A percentile compares a stretch with the other conserved stretches of the same genome.
Evolutionary conservation across 1,284 basidiomycete genomes (phyloP).

Genomic region (Rhodotorula mucilaginosa): DNA sequence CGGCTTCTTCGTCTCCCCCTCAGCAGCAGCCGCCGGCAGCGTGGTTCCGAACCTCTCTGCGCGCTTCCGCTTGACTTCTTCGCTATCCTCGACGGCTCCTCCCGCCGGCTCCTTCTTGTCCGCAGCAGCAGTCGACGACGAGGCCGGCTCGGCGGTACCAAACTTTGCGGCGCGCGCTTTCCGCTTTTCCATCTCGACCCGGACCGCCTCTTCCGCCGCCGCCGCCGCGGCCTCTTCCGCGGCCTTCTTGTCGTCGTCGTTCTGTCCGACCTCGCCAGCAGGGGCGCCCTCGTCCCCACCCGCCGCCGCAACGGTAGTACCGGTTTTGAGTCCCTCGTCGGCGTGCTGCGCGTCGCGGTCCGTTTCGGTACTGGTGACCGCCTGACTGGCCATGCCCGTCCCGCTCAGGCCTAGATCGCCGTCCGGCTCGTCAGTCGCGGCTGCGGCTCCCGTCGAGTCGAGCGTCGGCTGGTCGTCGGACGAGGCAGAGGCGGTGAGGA

Average conservation of each 20-base stretch:
- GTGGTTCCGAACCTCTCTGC: conserved; percentile 49
- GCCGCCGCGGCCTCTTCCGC: conserved; percentile 1
- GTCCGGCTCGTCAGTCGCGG: conserved; percentile 24
- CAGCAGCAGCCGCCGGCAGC: neutral
- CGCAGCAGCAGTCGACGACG: neutral
- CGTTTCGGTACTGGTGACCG: conserved; percentile 1
- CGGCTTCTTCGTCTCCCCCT: conserved; percentile 1
- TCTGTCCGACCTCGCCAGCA: neutral
- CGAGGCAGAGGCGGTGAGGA: conserved; percentile 42
- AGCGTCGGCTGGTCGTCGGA: conserved; percentile 11
- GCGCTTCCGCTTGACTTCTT: conserved; percentile 46
- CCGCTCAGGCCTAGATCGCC: neutral
- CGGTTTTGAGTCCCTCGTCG: conserved; percentile 24
- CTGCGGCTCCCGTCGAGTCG: conserved; percentile 12
- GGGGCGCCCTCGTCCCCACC: neutral
- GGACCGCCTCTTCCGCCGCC: neutral
- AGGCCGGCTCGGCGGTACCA: neutral
- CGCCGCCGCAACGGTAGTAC: neutral
- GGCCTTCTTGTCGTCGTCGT: neutral
- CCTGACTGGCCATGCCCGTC: conserved; percentile 6
- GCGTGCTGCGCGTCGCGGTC: conserved; percentile 10
- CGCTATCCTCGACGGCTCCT: neutral
- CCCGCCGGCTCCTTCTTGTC: neutral
- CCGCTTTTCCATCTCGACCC: neutral
- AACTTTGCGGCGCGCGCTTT: conserved; percentile 2